These are phyloP conservation scores for Ochromonadaceae sp. DNA, from an alignment of 352 stramenopile genomes.

Conservation along the genomic window DNA sequence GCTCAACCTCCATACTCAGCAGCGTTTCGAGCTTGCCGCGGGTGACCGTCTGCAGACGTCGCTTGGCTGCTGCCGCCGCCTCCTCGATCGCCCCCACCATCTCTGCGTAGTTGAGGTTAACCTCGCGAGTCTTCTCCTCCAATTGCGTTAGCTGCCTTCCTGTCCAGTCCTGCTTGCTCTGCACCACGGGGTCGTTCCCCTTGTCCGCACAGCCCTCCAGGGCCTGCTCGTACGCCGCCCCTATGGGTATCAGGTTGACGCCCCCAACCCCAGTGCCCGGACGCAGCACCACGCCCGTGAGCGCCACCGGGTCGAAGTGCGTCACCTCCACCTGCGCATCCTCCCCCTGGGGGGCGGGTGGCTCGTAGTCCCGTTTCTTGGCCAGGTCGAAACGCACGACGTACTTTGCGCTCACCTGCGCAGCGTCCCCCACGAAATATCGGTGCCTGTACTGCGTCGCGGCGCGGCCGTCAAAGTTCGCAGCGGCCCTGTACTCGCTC, in stretches of 20 bases:
- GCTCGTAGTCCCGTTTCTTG: too few species aligned
- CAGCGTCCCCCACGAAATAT: neutral
- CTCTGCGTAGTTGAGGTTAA: conserved; percentile 17
- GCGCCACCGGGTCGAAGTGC: too few species aligned
- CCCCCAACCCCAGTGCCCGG: too few species aligned
- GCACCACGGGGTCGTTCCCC: too few species aligned
- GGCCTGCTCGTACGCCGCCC: too few species aligned
- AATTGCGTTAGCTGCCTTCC: neutral
- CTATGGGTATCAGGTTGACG: too few species aligned
- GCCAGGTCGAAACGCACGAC: neutral
- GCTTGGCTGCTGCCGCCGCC: neutral
- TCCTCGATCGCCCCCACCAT: neutral
- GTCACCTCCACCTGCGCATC: too few species aligned
- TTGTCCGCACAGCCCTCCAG: too few species aligned
- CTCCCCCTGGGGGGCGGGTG: too few species aligned
- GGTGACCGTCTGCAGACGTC: neutral
- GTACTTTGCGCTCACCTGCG: conserved; percentile 9
- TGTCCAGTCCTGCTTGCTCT: conserved; percentile 8
- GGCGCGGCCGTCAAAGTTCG: neutral
- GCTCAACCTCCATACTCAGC: conserved; percentile 7
- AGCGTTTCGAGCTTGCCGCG: neutral
- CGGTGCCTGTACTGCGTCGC: neutral
- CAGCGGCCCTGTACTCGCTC: conserved; percentile 4
- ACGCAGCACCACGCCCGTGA: too few species aligned
- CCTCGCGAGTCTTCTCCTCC: neutral